Percentiles rank a stretch among this genome's conserved stretches.
Conservation (phyloP, 768 basidiomycete species). For the Suillus discolor region DNA sequence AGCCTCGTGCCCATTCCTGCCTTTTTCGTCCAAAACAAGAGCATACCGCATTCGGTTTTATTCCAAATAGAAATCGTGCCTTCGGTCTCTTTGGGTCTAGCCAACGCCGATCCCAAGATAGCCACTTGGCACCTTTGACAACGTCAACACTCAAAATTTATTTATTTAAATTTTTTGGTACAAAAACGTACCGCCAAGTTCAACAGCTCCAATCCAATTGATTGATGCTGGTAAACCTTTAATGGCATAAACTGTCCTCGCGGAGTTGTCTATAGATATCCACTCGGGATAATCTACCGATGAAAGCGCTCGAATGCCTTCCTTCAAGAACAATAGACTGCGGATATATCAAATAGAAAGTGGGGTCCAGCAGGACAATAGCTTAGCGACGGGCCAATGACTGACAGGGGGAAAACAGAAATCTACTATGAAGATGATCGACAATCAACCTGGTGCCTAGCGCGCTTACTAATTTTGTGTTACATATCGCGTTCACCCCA, state of each 20-base stretch:
- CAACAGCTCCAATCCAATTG: too few species aligned
- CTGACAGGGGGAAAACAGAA: neutral
- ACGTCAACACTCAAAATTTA: neutral
- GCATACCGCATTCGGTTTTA: constrained; percentile 7
- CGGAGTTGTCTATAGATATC: constrained; percentile 19
- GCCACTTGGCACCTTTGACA: neutral
- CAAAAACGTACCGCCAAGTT: too few species aligned
- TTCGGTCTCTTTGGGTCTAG: neutral
- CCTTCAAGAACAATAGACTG: constrained; percentile 14
- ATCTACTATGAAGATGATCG: neutral
- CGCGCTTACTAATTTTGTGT: neutral
- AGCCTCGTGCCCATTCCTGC: constrained; percentile 20
- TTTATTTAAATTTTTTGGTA: too few species aligned
- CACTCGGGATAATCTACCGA: too few species aligned
- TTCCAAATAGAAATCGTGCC: neutral
- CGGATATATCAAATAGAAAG: constrained; percentile 1
- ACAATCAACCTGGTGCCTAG: constrained; percentile 2
- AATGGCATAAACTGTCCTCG: constrained; percentile 31
- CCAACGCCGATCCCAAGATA: neutral
- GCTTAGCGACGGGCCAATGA: neutral
- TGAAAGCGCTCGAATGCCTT: neutral
- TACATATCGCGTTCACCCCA: neutral
- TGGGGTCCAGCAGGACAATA: constrained; percentile 7
- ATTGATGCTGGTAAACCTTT: constrained; percentile 16
- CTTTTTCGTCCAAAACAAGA: constrained; percentile 29